phyloP scores from a whole-genome alignment of 352 stramenopile species.

The Phytophthora capsici region DNA sequence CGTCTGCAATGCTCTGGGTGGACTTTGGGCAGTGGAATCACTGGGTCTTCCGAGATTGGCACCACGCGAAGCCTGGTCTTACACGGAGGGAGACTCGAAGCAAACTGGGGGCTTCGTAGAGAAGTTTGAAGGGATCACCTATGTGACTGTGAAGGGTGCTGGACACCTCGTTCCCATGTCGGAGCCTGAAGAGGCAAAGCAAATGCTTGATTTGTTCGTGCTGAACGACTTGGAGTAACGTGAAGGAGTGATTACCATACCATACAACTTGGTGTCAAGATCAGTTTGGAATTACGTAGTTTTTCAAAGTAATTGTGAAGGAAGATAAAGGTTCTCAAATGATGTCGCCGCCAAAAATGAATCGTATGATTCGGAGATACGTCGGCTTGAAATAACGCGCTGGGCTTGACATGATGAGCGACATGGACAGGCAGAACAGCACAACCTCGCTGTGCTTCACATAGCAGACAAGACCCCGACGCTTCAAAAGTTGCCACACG shows the following conservation, averaged over 20 bases:
- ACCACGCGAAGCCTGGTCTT: slow-evolving; percentile 51
- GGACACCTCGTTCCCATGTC: slow-evolving; percentile 90
- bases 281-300: too few relatives aligned
- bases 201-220: slow-evolving; percentile 78
- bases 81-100: slow-evolving; percentile 36
- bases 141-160: slow-evolving; percentile 91
- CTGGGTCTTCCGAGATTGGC: slow-evolving; percentile 52
- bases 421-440: slow-evolving; percentile 87
- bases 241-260: slow-evolving; percentile 14
- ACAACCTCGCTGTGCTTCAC: slow-evolving; percentile 77
- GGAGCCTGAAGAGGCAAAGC: slow-evolving; percentile 73
- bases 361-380: slow-evolving; percentile 81
- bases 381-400: slow-evolving; percentile 85
- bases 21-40: slow-evolving; percentile 74
- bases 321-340: slow-evolving; percentile 44
- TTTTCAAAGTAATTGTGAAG: background rate
- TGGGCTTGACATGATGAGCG: slow-evolving; percentile 84
- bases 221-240: slow-evolving; percentile 45
- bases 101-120: slow-evolving; percentile 90
- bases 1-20: slow-evolving; percentile 71
- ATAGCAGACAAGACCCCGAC: slow-evolving; percentile 71
- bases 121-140: slow-evolving; percentile 83
- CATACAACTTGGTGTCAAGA: slow-evolving; percentile 1
- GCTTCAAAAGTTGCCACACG: slow-evolving; percentile 81
- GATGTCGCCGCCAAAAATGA: slow-evolving; percentile 83